Percentiles rank a stretch among this genome's conserved stretches.
phyloP scores from a whole-genome alignment of 208 protist genomes.

The Trypanosoma platydactyli region DNA sequence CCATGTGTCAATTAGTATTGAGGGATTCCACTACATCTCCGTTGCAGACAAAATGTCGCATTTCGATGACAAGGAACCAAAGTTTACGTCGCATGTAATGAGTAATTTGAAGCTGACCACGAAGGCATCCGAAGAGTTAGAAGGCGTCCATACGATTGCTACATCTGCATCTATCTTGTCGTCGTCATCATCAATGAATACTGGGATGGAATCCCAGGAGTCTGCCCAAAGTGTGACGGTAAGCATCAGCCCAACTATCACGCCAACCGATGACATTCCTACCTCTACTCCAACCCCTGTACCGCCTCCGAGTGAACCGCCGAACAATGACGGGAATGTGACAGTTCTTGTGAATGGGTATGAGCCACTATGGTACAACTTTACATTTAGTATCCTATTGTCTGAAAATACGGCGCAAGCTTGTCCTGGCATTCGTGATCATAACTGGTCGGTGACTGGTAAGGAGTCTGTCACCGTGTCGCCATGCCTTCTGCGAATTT shows the following conservation, averaged over 20 bases:
- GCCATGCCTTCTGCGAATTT: slow-evolving; percentile 28
- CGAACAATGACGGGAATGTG: slow-evolving; percentile 33
- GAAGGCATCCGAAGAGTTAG: background rate
- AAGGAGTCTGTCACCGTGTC: background rate
- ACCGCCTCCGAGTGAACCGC: slow-evolving; percentile 15
- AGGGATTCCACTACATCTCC: slow-evolving; percentile 28
- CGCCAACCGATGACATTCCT: background rate
- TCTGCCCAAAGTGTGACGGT: background rate
- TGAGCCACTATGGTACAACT: slow-evolving; percentile 50
- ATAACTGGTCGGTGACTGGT: background rate
- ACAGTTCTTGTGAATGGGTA: slow-evolving; percentile 46
- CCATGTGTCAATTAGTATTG: slow-evolving; percentile 9
- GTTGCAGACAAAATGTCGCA: background rate
- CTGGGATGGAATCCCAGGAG: too few species aligned
- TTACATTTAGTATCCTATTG: slow-evolving; percentile 43
- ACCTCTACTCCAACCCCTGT: slow-evolving; percentile 3
- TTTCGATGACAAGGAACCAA: background rate
- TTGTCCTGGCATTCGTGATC: slow-evolving; percentile 15
- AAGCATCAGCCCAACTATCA: background rate
- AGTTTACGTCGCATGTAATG: background rate
- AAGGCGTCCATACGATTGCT: too few species aligned
- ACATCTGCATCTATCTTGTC: too few species aligned
- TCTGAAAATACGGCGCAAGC: slow-evolving; percentile 11
- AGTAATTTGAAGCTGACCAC: background rate
- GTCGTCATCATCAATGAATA: too few species aligned